These are phyloP conservation scores for Sarocladium brachiariae DNA, from an alignment of 2,329 filamentous ascomycete species.

Conservation along the genomic window DNA sequence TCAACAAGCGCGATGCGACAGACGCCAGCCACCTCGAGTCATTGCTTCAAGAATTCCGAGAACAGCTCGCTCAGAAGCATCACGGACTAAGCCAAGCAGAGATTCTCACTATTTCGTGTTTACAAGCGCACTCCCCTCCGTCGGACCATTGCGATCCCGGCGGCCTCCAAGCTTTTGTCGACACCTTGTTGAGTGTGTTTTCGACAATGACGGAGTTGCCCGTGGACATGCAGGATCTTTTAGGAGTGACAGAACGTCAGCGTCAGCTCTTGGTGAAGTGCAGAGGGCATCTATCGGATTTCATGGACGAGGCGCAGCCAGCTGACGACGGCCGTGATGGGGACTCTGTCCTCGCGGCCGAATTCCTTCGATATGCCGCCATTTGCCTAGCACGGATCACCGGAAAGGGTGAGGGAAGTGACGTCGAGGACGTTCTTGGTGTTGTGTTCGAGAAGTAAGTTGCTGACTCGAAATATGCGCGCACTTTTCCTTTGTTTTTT, in stretches of 20 bases:
- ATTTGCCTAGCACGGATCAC: slow-evolving; percentile 80
- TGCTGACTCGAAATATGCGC: slow-evolving; percentile 7
- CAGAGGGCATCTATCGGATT: slow-evolving; percentile 63
- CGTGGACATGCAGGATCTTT: slow-evolving; percentile 69
- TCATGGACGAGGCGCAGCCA: slow-evolving; percentile 52
- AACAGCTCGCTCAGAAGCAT: slow-evolving; percentile 13
- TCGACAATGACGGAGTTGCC: slow-evolving; percentile 62
- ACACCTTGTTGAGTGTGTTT: slow-evolving; percentile 62
- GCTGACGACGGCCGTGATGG: slow-evolving; percentile 40
- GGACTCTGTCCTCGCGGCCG: slow-evolving; percentile 85
- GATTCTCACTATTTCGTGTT: slow-evolving; percentile 62
- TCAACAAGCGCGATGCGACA: slow-evolving; percentile 57
- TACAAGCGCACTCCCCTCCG: slow-evolving; percentile 37
- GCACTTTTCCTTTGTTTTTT: background rate
- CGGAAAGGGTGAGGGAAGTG: slow-evolving; percentile 73
- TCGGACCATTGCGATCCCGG: slow-evolving; percentile 43
- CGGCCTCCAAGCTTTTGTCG: slow-evolving; percentile 61
- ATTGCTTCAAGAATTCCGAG: slow-evolving; percentile 35
- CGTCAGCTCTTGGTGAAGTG: slow-evolving; percentile 72
- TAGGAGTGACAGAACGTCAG: slow-evolving; percentile 88
- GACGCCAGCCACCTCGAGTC: slow-evolving; percentile 24
- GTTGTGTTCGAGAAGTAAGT: slow-evolving; percentile 96
- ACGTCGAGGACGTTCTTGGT: slow-evolving; percentile 91
- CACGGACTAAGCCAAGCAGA: slow-evolving; percentile 24
- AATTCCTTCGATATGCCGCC: slow-evolving; percentile 77